Percentiles rank a stretch among this genome's conserved stretches.
These are phyloP conservation scores for Didymella arachidicola DNA, from an alignment of 2,329 filamentous ascomycete genomes.

Conservation along the genomic window DNA sequence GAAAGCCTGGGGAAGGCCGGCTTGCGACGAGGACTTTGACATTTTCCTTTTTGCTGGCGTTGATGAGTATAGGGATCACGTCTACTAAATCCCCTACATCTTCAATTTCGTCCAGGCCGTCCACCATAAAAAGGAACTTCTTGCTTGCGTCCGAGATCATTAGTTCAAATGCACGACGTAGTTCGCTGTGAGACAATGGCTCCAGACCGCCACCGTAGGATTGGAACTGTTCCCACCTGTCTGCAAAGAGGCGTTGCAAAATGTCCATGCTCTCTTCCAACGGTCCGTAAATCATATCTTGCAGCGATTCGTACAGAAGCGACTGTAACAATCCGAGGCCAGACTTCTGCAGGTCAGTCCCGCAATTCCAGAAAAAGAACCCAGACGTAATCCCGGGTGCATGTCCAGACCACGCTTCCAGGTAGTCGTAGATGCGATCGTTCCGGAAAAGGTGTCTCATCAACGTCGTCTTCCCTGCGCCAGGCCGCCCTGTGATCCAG, in stretches of 20 bases:
- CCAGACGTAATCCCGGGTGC: constrained; percentile 45
- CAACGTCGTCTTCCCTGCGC: constrained; percentile 58
- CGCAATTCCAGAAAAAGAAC: constrained; percentile 58
- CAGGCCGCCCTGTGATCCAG: constrained; percentile 51
- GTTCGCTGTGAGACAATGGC: constrained; percentile 31
- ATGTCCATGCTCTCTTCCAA: constrained; percentile 36
- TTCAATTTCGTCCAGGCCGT: constrained; percentile 44
- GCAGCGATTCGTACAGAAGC: constrained; percentile 42
- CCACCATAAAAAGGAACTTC: constrained; percentile 46
- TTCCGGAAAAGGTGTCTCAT: constrained; percentile 51
- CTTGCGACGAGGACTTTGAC: constrained; percentile 47
- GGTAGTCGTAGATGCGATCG: constrained; percentile 31
- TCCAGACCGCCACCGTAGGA: constrained; percentile 40
- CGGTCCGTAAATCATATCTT: constrained; percentile 45
- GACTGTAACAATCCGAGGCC: constrained; percentile 34
- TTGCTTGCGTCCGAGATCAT: constrained; percentile 38
- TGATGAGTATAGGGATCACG: constrained; percentile 23
- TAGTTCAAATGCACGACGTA: constrained; percentile 36
- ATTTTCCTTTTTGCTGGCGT: constrained; percentile 33
- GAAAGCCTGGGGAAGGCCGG: constrained; percentile 30
- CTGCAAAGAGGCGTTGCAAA: constrained; percentile 36
- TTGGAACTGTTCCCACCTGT: constrained; percentile 42
- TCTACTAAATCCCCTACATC: constrained; percentile 34
- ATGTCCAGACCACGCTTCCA: constrained; percentile 42
- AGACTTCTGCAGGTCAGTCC: constrained; percentile 41